Conservation (phyloP, 306 rosid species). For the Cotoneaster glaucophyllus region DNA sequence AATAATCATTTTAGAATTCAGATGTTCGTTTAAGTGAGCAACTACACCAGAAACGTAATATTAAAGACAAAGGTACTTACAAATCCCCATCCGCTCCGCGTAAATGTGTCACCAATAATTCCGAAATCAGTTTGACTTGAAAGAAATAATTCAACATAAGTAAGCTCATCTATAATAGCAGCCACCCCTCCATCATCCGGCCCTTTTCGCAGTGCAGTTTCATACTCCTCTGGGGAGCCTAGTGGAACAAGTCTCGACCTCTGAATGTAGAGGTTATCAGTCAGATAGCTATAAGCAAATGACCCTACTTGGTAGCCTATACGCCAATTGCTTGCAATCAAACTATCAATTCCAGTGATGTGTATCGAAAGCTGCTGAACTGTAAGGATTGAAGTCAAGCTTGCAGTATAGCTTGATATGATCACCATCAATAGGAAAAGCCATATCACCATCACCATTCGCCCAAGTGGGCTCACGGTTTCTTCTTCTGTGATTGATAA, state of each 20-base stretch:
- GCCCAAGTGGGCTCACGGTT: constrained; percentile 65
- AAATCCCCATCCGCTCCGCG: constrained; percentile 94
- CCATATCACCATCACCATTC: constrained; percentile 96
- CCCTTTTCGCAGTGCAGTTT: constrained; percentile 61
- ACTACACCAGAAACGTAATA: neutral
- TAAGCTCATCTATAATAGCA: constrained; percentile 85
- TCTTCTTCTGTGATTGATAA: constrained; percentile 65
- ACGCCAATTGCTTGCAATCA: constrained; percentile 63
- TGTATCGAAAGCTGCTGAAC: constrained; percentile 86
- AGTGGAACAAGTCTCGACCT: constrained; percentile 66
- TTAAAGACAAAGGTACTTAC: constrained; percentile 50
- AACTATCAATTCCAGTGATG: constrained; percentile 81
- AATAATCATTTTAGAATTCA: neutral
- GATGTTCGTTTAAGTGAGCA: neutral
- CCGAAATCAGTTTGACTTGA: constrained; percentile 65
- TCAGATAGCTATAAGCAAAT: constrained; percentile 71
- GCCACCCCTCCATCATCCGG: constrained; percentile 81
- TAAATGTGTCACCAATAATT: constrained; percentile 74
- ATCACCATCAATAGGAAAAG: constrained; percentile 92
- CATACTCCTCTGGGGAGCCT: constrained; percentile 81
- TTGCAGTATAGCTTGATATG: constrained; percentile 90
- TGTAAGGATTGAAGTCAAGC: constrained; percentile 90
- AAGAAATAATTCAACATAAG: constrained; percentile 72
- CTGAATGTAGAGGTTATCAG: constrained; percentile 55
- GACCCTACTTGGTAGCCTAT: constrained; percentile 97